Conservation (phyloP, 148 eudicot genomes). For the Polygonum maritimum region DNA sequence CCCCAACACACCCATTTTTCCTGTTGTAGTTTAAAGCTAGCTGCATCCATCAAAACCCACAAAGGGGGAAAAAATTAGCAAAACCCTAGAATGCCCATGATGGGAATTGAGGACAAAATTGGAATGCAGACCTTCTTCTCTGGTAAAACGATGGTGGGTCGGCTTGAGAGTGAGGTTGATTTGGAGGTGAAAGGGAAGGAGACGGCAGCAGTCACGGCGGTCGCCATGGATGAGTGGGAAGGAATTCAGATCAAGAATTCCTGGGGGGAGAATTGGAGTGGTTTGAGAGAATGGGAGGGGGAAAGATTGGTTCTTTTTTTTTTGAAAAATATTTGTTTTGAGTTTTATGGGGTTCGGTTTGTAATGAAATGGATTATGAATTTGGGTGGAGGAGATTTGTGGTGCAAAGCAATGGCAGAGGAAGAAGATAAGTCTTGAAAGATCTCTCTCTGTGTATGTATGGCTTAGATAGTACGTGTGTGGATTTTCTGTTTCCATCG, state of each 20-base stretch:
- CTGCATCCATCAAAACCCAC: conserved; percentile 28
- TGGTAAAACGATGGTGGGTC: conserved; percentile 43
- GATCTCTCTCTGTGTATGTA: background rate
- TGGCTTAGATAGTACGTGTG: conserved; percentile 1
- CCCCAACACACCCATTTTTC: conserved; percentile 47
- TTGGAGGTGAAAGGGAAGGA: conserved; percentile 61
- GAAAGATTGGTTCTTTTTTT: background rate
- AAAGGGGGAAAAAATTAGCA: background rate
- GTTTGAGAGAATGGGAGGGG: background rate
- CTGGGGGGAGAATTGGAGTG: conserved; percentile 56
- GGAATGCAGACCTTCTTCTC: conserved; percentile 53
- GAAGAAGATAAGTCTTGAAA: conserved; percentile 11
- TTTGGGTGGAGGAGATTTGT: conserved; percentile 6
- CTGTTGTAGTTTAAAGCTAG: conserved; percentile 31
- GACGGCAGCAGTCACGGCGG: conserved; percentile 89
- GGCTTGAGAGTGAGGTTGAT: conserved; percentile 41
- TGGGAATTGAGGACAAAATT: background rate
- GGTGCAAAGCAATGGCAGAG: background rate
- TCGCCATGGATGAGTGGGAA: conserved; percentile 54
- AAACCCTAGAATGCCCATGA: background rate
- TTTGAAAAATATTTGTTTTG: background rate
- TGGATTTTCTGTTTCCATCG: background rate
- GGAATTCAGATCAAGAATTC: conserved; percentile 41
- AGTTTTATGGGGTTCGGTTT: background rate
- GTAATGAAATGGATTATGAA: background rate